Percentiles rank a stretch among this genome's conserved stretches.
These are phyloP conservation scores for Discostella stelligera DNA, from an alignment of 352 stramenopile genomes.

Conservation along the genomic window DNA sequence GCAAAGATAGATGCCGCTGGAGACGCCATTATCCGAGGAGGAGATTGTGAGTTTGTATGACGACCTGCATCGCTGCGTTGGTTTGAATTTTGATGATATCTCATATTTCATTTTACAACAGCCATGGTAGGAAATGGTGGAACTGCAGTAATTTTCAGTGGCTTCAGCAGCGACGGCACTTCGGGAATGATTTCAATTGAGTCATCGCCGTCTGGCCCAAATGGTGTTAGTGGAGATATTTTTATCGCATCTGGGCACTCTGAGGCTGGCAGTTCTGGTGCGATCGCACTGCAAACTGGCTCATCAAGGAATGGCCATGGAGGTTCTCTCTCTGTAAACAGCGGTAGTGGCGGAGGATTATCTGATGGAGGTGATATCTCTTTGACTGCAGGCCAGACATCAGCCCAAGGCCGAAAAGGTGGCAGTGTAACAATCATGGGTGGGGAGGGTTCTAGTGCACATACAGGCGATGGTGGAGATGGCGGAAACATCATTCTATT, in stretches of 20 bases:
- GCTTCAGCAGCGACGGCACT: conserved; percentile 54
- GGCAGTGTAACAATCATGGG: conserved; percentile 84
- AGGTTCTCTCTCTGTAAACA: conserved; percentile 82
- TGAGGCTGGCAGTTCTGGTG: conserved; percentile 82
- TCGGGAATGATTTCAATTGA: conserved; percentile 57
- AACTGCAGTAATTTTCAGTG: conserved; percentile 54
- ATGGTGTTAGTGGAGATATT: conserved; percentile 85
- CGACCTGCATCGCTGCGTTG: conserved; percentile 1
- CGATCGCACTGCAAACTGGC: conserved; percentile 83
- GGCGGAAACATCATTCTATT: conserved; percentile 85
- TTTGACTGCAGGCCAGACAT: conserved; percentile 83
- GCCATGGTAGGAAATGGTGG: conserved; percentile 65
- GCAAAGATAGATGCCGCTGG: conserved; percentile 59
- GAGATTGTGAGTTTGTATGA: conserved; percentile 40
- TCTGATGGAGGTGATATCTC: conserved; percentile 85
- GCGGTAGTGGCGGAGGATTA: conserved; percentile 84
- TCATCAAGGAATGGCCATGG: conserved; percentile 81
- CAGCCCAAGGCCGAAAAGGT: conserved; percentile 64
- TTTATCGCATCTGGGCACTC: conserved; percentile 83
- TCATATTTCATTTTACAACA: conserved; percentile 2
- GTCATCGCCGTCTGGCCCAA: conserved; percentile 81
- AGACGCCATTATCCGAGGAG: conserved; percentile 53
- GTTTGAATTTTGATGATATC: not conserved
- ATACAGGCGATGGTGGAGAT: conserved; percentile 88
- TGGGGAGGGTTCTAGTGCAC: conserved; percentile 84